A percentile compares a stretch with the other conserved stretches of the same genome.
Evolutionary conservation across 257 asterid genomes (phyloP).

Genomic region (Fraxinus anomala): DNA sequence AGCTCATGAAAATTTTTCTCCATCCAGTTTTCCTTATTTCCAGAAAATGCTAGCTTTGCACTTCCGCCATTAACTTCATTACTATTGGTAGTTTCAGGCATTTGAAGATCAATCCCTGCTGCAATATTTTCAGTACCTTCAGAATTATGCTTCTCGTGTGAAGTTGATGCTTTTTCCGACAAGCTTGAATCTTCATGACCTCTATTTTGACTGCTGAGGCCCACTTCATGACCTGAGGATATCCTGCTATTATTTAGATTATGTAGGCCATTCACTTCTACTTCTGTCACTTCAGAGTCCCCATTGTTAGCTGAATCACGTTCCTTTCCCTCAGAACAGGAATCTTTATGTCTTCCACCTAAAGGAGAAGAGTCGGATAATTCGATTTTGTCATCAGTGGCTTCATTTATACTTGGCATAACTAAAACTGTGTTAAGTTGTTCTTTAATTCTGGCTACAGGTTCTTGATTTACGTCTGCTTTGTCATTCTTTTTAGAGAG

Average conservation of each 20-base stretch:
- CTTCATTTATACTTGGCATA: constrained; percentile 27
- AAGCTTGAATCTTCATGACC: constrained; percentile 27
- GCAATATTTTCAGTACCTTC: constrained; percentile 36
- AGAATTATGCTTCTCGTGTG: constrained; percentile 28
- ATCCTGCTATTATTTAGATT: constrained; percentile 28
- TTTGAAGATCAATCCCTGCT: constrained; percentile 26
- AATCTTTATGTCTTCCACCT: constrained; percentile 26
- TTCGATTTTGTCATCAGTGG: constrained; percentile 26
- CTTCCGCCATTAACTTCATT: constrained; percentile 34
- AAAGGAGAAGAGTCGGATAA: constrained; percentile 25
- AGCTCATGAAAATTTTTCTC: constrained; percentile 80
- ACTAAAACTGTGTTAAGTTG: constrained; percentile 26
- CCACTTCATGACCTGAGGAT: constrained; percentile 35
- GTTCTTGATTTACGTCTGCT: constrained; percentile 36
- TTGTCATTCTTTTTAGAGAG: constrained; percentile 55
- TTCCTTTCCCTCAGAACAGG: constrained; percentile 6
- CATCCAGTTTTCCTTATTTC: constrained; percentile 63
- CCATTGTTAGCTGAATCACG: constrained; percentile 16
- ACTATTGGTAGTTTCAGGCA: constrained; percentile 32
- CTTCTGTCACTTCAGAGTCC: constrained; percentile 33
- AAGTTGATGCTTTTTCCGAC: constrained; percentile 26
- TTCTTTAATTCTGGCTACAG: constrained; percentile 30
- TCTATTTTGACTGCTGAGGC: constrained; percentile 26
- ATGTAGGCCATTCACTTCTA: constrained; percentile 26
- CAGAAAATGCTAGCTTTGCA: constrained; percentile 37